These are phyloP conservation scores for Avena atlantica DNA, from an alignment of 176 grass and related monocot species.

Conservation along the genomic window DNA sequence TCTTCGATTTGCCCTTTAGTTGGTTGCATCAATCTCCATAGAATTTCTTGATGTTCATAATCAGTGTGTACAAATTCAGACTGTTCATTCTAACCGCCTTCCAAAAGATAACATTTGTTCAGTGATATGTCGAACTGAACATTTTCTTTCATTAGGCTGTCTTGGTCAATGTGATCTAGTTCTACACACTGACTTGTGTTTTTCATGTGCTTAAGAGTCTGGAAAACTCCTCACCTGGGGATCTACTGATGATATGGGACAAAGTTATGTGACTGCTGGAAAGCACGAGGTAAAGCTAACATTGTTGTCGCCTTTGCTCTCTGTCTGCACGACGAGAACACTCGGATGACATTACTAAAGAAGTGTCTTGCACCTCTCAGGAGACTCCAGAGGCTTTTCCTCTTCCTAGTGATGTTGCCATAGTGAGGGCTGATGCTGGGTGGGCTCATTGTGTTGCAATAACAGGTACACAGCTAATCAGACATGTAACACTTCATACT, in stretches of 20 bases:
- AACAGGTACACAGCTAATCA: slow-evolving; percentile 62
- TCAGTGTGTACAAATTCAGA: neutral
- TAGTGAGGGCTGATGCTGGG: slow-evolving; percentile 84
- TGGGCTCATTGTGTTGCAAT: slow-evolving; percentile 96
- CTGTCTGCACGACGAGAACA: neutral
- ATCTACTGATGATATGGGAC: slow-evolving; percentile 94
- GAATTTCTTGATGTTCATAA: slow-evolving; percentile 16
- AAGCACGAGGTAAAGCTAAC: slow-evolving; percentile 82
- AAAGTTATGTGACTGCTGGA: slow-evolving; percentile 95
- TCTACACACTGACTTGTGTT: slow-evolving; percentile 28
- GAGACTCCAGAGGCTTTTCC: slow-evolving; percentile 94
- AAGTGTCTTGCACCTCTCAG: slow-evolving; percentile 49
- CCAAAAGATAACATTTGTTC: neutral
- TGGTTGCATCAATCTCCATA: slow-evolving; percentile 17
- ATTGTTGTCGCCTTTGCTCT: slow-evolving; percentile 39
- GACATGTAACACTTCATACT: neutral
- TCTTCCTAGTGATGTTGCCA: slow-evolving; percentile 72
- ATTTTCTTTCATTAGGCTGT: neutral
- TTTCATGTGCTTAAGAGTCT: slow-evolving; percentile 60
- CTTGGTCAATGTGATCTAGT: neutral
- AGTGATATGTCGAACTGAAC: slow-evolving; percentile 14
- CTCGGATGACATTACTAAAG: slow-evolving; percentile 29
- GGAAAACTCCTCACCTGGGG: slow-evolving; percentile 97
- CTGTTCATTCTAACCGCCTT: neutral
- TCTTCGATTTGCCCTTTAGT: slow-evolving; percentile 3